These are phyloP conservation scores for Begonia masoniana DNA, from an alignment of 306 rosid genomes.

Conservation along the genomic window DNA sequence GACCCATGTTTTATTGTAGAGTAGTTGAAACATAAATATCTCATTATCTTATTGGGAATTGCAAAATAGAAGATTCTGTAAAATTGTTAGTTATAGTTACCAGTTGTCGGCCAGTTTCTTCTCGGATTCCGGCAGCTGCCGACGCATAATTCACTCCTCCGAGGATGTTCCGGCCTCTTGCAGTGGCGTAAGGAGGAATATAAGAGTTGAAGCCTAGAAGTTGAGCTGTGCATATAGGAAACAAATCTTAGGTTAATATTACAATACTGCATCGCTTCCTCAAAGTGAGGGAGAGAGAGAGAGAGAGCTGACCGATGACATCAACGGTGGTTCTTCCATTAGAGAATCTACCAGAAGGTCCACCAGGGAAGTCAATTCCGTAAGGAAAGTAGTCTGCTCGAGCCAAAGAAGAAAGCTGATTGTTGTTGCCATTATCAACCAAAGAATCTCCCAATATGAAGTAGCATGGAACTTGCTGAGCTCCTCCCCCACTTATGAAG, in stretches of 20 bases:
- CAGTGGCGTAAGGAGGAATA: constrained; percentile 46
- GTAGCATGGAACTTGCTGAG: constrained; percentile 60
- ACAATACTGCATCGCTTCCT: neutral
- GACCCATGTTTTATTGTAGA: too few species aligned
- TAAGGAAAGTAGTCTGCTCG: constrained; percentile 66
- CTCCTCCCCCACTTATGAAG: constrained; percentile 11
- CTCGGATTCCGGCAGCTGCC: constrained; percentile 96
- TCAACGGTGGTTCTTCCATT: constrained; percentile 76
- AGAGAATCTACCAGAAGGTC: constrained; percentile 80
- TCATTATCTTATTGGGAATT: too few species aligned
- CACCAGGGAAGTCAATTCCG: constrained; percentile 58
- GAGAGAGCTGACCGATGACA: constrained; percentile 42
- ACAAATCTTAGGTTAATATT: neutral
- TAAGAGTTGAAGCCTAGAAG: constrained; percentile 60
- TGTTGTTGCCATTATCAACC: constrained; percentile 86
- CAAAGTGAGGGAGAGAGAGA: neutral
- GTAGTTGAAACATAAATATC: too few species aligned
- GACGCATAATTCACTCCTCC: constrained; percentile 86
- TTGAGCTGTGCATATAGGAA: constrained; percentile 35
- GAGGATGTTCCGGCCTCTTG: constrained; percentile 58
- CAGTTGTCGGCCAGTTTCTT: constrained; percentile 90
- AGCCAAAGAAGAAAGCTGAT: constrained; percentile 58
- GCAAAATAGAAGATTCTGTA: too few species aligned
- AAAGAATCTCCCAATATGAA: constrained; percentile 90
- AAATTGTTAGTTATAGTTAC: constrained; percentile 14